These are phyloP conservation scores for Codiaeum variegatum DNA, from an alignment of 441 rosid species.

Conservation along the genomic window DNA sequence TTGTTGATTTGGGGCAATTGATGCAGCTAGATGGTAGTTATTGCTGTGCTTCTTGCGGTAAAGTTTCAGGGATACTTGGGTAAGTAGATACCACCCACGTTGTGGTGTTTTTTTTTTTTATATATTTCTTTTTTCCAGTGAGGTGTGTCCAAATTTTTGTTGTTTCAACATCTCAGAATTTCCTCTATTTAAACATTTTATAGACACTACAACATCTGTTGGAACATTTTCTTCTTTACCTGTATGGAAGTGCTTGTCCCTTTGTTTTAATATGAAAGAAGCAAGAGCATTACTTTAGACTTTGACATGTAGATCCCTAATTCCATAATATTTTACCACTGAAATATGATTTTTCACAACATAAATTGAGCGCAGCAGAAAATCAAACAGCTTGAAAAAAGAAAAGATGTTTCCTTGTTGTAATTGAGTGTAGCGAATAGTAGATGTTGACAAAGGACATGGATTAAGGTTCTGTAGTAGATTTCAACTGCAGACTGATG, in stretches of 20 bases:
- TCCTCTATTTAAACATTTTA: conserved; percentile 1
- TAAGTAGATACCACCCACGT: conserved; percentile 32
- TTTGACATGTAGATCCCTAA: neutral
- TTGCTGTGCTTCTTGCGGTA: conserved; percentile 95
- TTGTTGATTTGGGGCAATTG: conserved; percentile 67
- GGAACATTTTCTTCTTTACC: neutral
- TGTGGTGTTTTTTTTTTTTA: neutral
- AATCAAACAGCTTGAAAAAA: neutral
- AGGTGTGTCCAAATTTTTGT: conserved; percentile 1
- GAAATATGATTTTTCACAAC: neutral
- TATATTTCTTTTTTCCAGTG: neutral
- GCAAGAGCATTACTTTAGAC: neutral
- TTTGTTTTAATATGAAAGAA: neutral
- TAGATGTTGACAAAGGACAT: neutral
- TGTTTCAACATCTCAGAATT: neutral
- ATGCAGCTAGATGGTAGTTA: conserved; percentile 98
- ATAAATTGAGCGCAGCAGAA: neutral
- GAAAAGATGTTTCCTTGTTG: neutral
- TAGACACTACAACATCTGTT: neutral
- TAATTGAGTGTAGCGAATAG: neutral
- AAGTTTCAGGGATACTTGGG: conserved; percentile 90
- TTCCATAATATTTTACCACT: neutral
- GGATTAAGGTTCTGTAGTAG: neutral
- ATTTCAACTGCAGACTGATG: neutral
- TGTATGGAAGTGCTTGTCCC: neutral